Evolutionary conservation across 371 early-diverging fungal genomes (phyloP).

Genomic region (Mucor plumbeus): DNA sequence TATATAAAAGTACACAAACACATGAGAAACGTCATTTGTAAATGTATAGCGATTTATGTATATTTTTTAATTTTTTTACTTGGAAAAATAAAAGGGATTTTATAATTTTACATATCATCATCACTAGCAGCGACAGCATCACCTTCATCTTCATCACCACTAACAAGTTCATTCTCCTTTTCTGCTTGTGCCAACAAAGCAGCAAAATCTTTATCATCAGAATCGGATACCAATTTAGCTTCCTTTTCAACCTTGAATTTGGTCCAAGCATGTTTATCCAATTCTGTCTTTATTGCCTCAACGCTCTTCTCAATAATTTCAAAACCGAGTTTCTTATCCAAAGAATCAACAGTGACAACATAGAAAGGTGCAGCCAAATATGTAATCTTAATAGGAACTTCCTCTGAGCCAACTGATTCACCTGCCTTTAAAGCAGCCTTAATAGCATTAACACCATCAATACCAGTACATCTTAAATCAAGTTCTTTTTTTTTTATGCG

Average conservation of each 20-base stretch:
- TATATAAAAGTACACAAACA: not conserved
- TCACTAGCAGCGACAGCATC: slow-evolving; percentile 70
- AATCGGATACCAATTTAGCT: slow-evolving; percentile 93
- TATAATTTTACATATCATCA: slow-evolving; percentile 55
- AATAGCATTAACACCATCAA: slow-evolving; percentile 98
- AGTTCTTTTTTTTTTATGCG: slow-evolving; percentile 67
- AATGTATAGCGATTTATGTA: not conserved
- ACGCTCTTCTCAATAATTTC: slow-evolving; percentile 90
- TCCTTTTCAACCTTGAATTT: slow-evolving; percentile 76
- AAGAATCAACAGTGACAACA: slow-evolving; percentile 88
- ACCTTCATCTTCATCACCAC: slow-evolving; percentile 89
- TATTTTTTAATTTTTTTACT: not conserved
- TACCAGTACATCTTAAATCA: slow-evolving; percentile 96
- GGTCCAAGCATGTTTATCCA: slow-evolving; percentile 67
- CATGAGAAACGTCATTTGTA: not conserved
- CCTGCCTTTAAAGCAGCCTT: slow-evolving; percentile 93
- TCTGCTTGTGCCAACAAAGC: slow-evolving; percentile 92
- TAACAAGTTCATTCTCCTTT: slow-evolving; percentile 93
- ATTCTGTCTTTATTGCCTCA: slow-evolving; percentile 78
- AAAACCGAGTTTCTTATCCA: slow-evolving; percentile 89
- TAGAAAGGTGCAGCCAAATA: slow-evolving; percentile 92
- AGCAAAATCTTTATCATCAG: slow-evolving; percentile 95
- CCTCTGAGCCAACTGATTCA: slow-evolving; percentile 84
- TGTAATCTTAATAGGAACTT: slow-evolving; percentile 84
- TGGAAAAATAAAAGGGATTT: slow-evolving; percentile 2